Evolutionary conservation across 345 rosid genomes (phyloP), one percentile per base, ranked within the genome.

Genomic region (Arabis hirsuta): DNA sequence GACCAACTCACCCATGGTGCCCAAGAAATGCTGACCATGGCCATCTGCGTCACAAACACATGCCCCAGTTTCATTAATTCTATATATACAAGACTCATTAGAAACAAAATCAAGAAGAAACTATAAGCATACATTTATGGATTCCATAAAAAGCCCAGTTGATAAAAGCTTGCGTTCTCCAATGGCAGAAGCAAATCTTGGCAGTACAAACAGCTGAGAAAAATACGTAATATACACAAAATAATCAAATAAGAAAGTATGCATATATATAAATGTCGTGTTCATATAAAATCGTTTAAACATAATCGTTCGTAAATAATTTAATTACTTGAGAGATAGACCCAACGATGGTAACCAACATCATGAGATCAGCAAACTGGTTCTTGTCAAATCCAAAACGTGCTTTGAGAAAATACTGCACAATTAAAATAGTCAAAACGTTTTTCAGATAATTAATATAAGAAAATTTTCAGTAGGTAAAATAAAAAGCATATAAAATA

Each of bases 361-460:
- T 72, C 81, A 94, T 47, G 26, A 91, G 80, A 74, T 87, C 91
- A 60, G 98, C 97, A 69, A 84, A 90, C 76, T 90, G 85, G 67
- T 82, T 74, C 76, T 90, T 88, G 84, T 78, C 79, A 79, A 85
- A 94, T 67, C 89, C 95, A 69, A 94, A 94, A 31, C 89, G 96
- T 7, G 98, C 98, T 84, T 89, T 94, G 73, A 88, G 57, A 83
- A 76, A 91, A 78, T 81, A 94, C 98, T 91, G 87, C 86, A 86
- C 24, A 53, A 14, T 4, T 27, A 16, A 3, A 22, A n/a, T 4
- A 31, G 9, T 7, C 19, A 32, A 62, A 31, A 1, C 1, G 14
- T n/a, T 20, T 44, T 54, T 47, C 59, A 34, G 41, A 27, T 50
- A 10, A 42, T 31, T 6, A 34, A 34, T 7, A 12, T 5, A 19